Evolutionary conservation across 495 filamentous ascomycete species (phyloP).

Genomic region (Astrocystis sublimbata): DNA sequence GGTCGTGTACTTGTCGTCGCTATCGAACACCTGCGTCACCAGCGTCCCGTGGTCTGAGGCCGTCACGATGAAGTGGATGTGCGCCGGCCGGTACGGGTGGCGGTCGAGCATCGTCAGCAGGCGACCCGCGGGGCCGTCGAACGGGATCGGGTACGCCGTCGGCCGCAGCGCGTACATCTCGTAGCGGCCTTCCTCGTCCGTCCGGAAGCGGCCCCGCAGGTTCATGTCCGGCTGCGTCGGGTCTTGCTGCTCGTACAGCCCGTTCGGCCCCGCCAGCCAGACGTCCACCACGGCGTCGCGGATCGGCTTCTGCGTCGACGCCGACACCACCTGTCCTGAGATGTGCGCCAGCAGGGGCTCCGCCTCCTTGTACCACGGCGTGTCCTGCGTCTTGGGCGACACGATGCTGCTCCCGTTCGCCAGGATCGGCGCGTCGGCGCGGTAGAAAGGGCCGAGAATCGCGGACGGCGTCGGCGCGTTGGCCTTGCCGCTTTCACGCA

Average conservation of each 20-base stretch:
- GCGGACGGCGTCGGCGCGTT: constrained; percentile 64
- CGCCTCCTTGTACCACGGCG: constrained; percentile 41
- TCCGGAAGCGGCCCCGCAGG: constrained; percentile 69
- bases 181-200: constrained; percentile 65
- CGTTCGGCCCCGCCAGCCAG: constrained; percentile 77
- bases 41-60: constrained; percentile 50
- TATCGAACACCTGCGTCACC: constrained; percentile 75
- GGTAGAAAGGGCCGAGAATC: constrained; percentile 78
- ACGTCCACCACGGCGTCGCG: constrained; percentile 67
- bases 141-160: constrained; percentile 70
- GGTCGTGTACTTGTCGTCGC: constrained; percentile 58
- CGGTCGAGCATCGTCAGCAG: constrained; percentile 61
- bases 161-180: constrained; percentile 67
- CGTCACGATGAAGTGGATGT: constrained; percentile 72
- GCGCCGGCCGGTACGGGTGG: constrained; percentile 71
- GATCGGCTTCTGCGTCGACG: constrained; percentile 58
- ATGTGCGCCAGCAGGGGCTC: constrained; percentile 61
- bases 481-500: constrained; percentile 36
- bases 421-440: constrained; percentile 63
- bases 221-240: constrained; percentile 70
- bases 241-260: constrained; percentile 80
- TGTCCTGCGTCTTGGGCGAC: constrained; percentile 20
- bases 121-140: constrained; percentile 61
- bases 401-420: constrained; percentile 67
- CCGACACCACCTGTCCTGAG: constrained; percentile 63